Base-by-base conservation (phyloP, 176 grass and related monocot species). In the Panicum miliaceum region DNA sequence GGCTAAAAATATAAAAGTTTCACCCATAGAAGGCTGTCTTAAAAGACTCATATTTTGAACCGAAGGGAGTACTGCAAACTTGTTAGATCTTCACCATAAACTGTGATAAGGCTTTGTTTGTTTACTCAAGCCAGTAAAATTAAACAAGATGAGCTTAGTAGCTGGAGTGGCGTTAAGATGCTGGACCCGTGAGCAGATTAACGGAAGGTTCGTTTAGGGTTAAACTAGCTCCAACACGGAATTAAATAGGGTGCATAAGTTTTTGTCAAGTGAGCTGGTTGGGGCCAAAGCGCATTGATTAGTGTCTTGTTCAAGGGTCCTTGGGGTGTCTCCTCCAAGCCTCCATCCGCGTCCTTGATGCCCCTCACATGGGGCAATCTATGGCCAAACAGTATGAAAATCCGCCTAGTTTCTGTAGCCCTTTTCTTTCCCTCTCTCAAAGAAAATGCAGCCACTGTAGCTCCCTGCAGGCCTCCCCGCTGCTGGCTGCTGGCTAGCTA, bases 341-440 rank as follows among this genome's bases (percentile, higher is more conserved):
- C 19, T 68, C 66, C 81, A 26, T 40, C 34, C 16, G 34, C 81
- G 38, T 23, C 34, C 57, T 4, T 36, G 75, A 65, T 58, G 71
- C 61, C 48, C 50, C 37, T 81, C 71, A 82, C 61, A 76, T 87
- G 78, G 78, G 54, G 37, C 64, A 57, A 82, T 81, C 63, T 62
- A 60, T 35, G 71, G 36, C 71, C 23, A 68, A 70, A 71, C 16
- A 65, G 36, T 27, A 50, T 32, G n/a, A 65, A 66, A 84, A 51
- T 71, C 25, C 26, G 53, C 12, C 34, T 46, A 40, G 63, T 68
- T 32, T 37, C 43, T 51, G 77, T 79, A 15, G 42, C 42, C 19
- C 20, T 32, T 75, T 54, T 12, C 42, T 32, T 2, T 32, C 29
- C 2, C 29, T 32, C 29, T 32, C 29, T 32, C n/a, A n/a, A n/a